Percentiles rank a stretch among this genome's conserved stretches.
These are phyloP conservation scores for Penicillium frequentans DNA, from an alignment of 2,329 filamentous ascomycete genomes.

Conservation along the genomic window DNA sequence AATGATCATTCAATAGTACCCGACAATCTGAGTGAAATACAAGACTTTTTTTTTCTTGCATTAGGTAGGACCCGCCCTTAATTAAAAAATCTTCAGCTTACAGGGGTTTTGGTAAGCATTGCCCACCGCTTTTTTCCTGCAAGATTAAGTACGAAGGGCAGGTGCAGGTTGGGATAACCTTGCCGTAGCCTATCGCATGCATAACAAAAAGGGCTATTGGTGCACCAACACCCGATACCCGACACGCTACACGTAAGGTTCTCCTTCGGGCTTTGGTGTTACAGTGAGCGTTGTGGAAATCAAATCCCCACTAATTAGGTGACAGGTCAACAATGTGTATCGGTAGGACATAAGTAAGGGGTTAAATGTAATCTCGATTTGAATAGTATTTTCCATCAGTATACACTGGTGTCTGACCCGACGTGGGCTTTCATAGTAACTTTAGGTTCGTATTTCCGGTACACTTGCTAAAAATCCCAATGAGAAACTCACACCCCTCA, in stretches of 20 bases:
- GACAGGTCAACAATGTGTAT: not conserved
- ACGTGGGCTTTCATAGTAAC: not conserved
- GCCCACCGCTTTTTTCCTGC: constrained; percentile 16
- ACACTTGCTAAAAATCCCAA: not conserved
- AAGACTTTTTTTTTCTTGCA: not conserved
- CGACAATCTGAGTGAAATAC: not conserved
- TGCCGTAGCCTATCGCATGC: constrained; percentile 12
- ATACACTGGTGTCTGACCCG: not conserved
- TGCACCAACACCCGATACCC: not conserved
- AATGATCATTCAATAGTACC: not conserved
- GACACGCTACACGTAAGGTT: constrained; percentile 9
- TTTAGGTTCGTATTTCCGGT: not conserved
- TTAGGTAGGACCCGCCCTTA: not conserved
- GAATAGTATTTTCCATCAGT: no score
- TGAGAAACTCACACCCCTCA: constrained; percentile 10
- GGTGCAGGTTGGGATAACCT: constrained; percentile 15
- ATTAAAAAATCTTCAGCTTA: not conserved
- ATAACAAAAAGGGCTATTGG: constrained; percentile 10
- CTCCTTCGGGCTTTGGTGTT: constrained; percentile 1
- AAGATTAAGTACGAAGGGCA: not conserved
- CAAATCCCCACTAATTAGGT: not conserved
- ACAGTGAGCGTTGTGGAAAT: constrained; percentile 3
- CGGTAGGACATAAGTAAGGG: not conserved
- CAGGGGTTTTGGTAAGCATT: not conserved
- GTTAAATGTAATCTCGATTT: no score